phyloP scores from a whole-genome alignment of 352 stramenopile species.

The Globisporangium radiosum region DNA sequence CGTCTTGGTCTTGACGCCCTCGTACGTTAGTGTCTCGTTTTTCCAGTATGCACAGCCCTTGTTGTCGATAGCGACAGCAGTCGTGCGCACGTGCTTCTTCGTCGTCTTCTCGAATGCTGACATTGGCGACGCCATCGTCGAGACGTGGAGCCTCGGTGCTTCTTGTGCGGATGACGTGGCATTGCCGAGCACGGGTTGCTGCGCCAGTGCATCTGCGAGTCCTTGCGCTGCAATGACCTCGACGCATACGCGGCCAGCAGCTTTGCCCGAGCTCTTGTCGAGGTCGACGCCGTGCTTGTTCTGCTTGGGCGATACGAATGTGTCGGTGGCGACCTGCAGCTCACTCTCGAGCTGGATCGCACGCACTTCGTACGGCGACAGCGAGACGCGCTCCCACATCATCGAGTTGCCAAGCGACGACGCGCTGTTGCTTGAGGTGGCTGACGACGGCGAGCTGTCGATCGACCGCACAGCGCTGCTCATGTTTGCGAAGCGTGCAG shows the following conservation, averaged over 20 bases:
- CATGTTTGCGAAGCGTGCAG: no score
- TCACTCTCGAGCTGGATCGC: slow-evolving; percentile 68
- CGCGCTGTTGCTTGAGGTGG: slow-evolving; percentile 30
- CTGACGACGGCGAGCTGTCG: slow-evolving; percentile 27
- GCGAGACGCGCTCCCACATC: slow-evolving; percentile 74
- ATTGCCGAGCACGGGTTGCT: slow-evolving; percentile 25
- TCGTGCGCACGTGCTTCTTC: slow-evolving; percentile 62
- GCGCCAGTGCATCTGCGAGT: slow-evolving; percentile 21
- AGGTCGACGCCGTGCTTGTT: slow-evolving; percentile 82
- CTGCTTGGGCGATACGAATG: slow-evolving; percentile 27
- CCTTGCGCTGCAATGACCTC: slow-evolving; percentile 41
- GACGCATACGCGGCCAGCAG: slow-evolving; percentile 40
- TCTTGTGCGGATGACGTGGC: slow-evolving; percentile 5
- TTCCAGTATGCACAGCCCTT: slow-evolving; percentile 30
- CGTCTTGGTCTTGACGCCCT: slow-evolving; percentile 57
- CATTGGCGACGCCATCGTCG: slow-evolving; percentile 46
- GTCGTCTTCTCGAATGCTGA: slow-evolving; percentile 60
- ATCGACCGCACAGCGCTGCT: slow-evolving; percentile 31
- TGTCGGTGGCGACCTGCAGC: slow-evolving; percentile 45
- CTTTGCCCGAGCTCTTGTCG: slow-evolving; percentile 43
- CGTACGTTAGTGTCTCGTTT: slow-evolving; percentile 38
- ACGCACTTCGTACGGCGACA: slow-evolving; percentile 66
- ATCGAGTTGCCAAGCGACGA: slow-evolving; percentile 47
- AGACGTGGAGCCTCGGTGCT: slow-evolving; percentile 42
- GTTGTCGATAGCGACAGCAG: slow-evolving; percentile 13